Evolutionary conservation across 2,329 filamentous ascomycete genomes (phyloP).

Genomic region (Venturia oleaginea): DNA sequence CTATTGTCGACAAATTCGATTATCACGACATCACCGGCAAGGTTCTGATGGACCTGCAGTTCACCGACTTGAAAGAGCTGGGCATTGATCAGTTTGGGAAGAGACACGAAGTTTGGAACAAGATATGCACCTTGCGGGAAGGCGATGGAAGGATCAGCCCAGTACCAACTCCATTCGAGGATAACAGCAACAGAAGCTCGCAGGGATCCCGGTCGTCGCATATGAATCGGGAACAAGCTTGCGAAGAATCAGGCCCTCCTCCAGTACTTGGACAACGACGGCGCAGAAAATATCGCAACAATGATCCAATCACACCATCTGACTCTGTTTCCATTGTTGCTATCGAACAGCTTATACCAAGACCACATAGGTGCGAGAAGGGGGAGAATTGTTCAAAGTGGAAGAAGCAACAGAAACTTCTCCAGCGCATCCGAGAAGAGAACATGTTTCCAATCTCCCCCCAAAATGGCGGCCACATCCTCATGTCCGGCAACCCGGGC

Average conservation of each 20-base stretch:
- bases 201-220: slow-evolving; percentile 16
- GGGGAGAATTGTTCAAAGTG: slow-evolving; percentile 79
- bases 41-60: slow-evolving; percentile 82
- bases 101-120: slow-evolving; percentile 68
- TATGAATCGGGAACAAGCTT: slow-evolving; percentile 16
- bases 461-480: slow-evolving; percentile 57
- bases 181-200: slow-evolving; percentile 28
- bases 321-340: slow-evolving; percentile 87
- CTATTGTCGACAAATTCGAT: slow-evolving; percentile 73
- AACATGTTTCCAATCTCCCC: slow-evolving; percentile 55
- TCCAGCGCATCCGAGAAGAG: slow-evolving; percentile 65
- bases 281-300: slow-evolving; percentile 33
- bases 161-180: slow-evolving; percentile 39
- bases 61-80: slow-evolving; percentile 76
- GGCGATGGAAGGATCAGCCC: slow-evolving; percentile 34
- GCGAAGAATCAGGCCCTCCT: slow-evolving; percentile 23
- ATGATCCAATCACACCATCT: slow-evolving; percentile 64
- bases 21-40: slow-evolving; percentile 86
- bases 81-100: slow-evolving; percentile 76
- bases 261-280: slow-evolving; percentile 27
- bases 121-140: slow-evolving; percentile 60
- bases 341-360: slow-evolving; percentile 81
- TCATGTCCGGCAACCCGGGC: slow-evolving; percentile 70
- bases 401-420: slow-evolving; percentile 68
- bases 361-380: slow-evolving; percentile 74